Percentiles rank a stretch among this genome's conserved stretches.
phyloP scores from a whole-genome alignment of 306 rosid species.

The Myrica gale region DNA sequence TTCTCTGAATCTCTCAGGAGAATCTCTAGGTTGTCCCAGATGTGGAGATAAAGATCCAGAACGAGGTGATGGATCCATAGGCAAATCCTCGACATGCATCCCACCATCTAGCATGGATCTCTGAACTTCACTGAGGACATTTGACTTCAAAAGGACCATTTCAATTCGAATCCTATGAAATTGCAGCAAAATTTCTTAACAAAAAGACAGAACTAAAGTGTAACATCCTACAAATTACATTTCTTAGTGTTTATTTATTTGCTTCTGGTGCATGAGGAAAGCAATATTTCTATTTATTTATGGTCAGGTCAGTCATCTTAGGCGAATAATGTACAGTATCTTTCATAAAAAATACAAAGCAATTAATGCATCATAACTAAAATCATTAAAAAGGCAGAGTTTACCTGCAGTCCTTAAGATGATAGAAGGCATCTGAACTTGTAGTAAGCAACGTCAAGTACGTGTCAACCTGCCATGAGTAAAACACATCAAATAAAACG shows the following conservation, averaged over 20 bases:
- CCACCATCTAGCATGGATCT: conserved; percentile 88
- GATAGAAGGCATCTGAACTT: conserved; percentile 84
- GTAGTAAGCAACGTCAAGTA: conserved; percentile 84
- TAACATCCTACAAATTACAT: not conserved
- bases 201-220: conserved; percentile 15
- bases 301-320: not conserved
- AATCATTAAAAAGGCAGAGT: conserved; percentile 21
- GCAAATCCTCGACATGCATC: conserved; percentile 86
- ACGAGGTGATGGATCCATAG: conserved; percentile 55
- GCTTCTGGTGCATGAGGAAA: conserved; percentile 8
- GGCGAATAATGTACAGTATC: conserved; percentile 1
- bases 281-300: not conserved
- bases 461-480: conserved; percentile 61
- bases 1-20: conserved; percentile 59
- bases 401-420: conserved; percentile 94
- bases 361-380: conserved; percentile 16
- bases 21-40: conserved; percentile 64
- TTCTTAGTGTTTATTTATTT: conserved; percentile 2
- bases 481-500: not conserved
- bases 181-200: conserved; percentile 31
- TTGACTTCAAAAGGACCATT: conserved; percentile 78
- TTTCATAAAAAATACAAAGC: conserved; percentile 9
- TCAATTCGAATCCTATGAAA: conserved; percentile 76
- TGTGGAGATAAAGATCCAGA: conserved; percentile 51
- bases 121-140: conserved; percentile 81